These are phyloP conservation scores for Pinguiococcus pyrenoidosus DNA, from an alignment of 108 stramenopile genomes.

Conservation along the genomic window DNA sequence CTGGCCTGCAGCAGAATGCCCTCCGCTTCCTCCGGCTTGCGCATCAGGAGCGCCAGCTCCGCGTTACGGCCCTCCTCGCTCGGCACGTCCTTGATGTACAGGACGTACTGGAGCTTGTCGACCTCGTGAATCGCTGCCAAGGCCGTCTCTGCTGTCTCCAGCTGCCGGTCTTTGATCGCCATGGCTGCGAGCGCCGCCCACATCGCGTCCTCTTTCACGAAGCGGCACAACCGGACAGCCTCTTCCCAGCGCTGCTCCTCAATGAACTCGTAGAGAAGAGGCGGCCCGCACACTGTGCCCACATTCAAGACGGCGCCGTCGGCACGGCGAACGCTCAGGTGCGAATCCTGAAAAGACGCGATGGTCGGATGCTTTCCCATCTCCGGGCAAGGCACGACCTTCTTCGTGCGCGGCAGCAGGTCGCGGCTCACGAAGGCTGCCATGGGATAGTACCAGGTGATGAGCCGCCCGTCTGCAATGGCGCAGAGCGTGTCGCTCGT, in stretches of 20 bases:
- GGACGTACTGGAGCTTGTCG: constrained; percentile 44
- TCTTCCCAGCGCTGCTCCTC: constrained; percentile 31
- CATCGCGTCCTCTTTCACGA: constrained; percentile 18
- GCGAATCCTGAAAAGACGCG: constrained; percentile 7
- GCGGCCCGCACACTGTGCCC: constrained; percentile 15
- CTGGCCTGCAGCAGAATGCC: constrained; percentile 43
- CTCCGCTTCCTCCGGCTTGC: constrained; percentile 40
- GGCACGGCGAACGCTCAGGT: constrained; percentile 45
- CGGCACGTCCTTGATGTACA: constrained; percentile 31
- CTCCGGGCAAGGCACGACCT: too few species aligned
- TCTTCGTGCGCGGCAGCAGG: constrained; percentile 25
- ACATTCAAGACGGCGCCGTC: constrained; percentile 67
- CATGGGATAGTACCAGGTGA: constrained; percentile 41
- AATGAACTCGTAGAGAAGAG: constrained; percentile 28
- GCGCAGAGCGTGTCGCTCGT: constrained; percentile 29
- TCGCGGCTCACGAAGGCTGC: constrained; percentile 40
- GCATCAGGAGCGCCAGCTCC: constrained; percentile 29
- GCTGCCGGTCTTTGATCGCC: constrained; percentile 33
- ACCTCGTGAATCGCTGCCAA: constrained; percentile 40
- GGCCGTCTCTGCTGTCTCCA: constrained; percentile 42
- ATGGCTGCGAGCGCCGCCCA: constrained; percentile 45
- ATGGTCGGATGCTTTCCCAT: constrained; percentile 8
- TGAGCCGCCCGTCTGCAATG: constrained; percentile 34
- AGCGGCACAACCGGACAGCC: constrained; percentile 41
- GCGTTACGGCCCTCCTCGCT: constrained; percentile 36